Conservation (phyloP, 1,139 yeast genomes). For the Kodamaea suecica region DNA sequence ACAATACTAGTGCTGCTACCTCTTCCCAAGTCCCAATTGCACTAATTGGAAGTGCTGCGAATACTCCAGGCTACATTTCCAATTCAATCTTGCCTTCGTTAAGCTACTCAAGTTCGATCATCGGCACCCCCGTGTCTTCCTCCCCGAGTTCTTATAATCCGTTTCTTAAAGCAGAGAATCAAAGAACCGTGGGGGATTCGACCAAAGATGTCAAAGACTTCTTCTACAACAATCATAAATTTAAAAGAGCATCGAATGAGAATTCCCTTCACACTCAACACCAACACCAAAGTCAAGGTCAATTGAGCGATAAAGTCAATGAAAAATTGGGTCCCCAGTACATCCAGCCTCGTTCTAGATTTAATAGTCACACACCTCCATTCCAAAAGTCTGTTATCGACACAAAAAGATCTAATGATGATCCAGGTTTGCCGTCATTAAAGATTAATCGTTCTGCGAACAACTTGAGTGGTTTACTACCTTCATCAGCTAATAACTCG, state of each 20-base stretch:
- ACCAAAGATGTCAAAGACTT: constrained; percentile 20
- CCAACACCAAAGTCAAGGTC: constrained; percentile 3
- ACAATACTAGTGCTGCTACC: constrained; percentile 1
- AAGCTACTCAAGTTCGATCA: constrained; percentile 9
- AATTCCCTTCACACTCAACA: no score
- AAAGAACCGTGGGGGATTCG: background rate
- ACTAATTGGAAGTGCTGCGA: background rate
- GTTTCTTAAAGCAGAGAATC: background rate
- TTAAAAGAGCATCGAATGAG: constrained; percentile 14
- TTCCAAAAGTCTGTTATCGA: constrained; percentile 41
- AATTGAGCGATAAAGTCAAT: constrained; percentile 15
- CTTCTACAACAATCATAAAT: constrained; percentile 23
- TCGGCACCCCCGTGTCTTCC: constrained; percentile 1
- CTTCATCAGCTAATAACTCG: constrained; percentile 10
- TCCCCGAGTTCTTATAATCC: background rate
- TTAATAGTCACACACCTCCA: constrained; percentile 16
- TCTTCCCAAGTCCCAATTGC: background rate
- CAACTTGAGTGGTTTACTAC: constrained; percentile 19
- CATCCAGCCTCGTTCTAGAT: constrained; percentile 47
- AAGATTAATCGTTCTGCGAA: constrained; percentile 40
- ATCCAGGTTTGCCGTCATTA: constrained; percentile 38
- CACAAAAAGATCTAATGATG: constrained; percentile 27
- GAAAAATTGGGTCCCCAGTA: constrained; percentile 33
- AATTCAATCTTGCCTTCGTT: constrained; percentile 21
- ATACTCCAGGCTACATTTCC: constrained; percentile 1